Conservation (phyloP, 2,329 filamentous ascomycete genomes). For the Lasiodiplodia sp. region DNA sequence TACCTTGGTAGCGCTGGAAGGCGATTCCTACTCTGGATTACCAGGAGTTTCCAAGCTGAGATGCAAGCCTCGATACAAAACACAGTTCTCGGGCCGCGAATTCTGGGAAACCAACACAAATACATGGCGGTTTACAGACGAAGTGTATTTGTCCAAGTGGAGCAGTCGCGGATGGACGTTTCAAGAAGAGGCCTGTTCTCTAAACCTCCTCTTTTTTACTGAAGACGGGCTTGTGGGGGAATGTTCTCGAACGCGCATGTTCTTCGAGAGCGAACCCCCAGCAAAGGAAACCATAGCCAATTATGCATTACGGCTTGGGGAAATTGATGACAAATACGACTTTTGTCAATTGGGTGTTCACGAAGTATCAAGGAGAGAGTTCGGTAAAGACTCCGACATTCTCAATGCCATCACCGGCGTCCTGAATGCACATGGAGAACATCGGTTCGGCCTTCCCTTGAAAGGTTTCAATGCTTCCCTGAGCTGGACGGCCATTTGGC, state of each 20-base stretch:
- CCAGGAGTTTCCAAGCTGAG: background rate
- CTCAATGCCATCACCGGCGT: too few species aligned
- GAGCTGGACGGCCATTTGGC: background rate
- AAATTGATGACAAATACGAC: too few species aligned
- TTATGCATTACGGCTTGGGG: too few species aligned
- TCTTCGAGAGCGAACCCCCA: too few species aligned
- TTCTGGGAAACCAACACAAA: background rate
- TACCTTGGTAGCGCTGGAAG: background rate
- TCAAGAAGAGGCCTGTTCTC: background rate
- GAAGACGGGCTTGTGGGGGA: background rate
- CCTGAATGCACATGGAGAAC: too few species aligned
- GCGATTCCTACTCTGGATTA: background rate
- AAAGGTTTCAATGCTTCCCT: background rate
- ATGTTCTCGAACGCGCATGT: background rate
- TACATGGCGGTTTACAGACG: background rate
- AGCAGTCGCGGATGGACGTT: slow-evolving; percentile 2
- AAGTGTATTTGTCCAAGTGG: background rate
- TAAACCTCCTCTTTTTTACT: background rate
- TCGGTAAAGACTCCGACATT: too few species aligned
- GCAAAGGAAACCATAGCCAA: too few species aligned
- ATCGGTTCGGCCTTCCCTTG: background rate
- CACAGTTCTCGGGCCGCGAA: too few species aligned
- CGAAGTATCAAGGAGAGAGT: too few species aligned
- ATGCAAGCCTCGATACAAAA: background rate
- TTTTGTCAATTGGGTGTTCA: too few species aligned